Conservation (phyloP, 352 stramenopile genomes). For the Phytophthora pini region DNA sequence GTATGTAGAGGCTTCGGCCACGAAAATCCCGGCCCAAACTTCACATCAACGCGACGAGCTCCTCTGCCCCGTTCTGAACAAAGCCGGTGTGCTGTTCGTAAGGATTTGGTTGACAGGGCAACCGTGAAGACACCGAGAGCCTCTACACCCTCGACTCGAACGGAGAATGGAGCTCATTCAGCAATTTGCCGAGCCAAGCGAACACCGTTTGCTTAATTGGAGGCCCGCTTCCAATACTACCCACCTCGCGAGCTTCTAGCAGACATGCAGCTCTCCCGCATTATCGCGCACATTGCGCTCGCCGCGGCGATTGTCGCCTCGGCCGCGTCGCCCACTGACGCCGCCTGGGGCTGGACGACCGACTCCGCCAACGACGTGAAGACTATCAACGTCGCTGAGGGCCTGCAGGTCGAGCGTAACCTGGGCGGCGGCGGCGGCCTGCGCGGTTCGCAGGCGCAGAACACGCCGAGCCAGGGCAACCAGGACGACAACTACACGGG, state of each 20-base stretch:
- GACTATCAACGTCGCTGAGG: constrained; percentile 13
- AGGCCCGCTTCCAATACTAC: constrained; percentile 33
- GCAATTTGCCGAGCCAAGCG: constrained; percentile 36
- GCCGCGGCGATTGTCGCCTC: constrained; percentile 32
- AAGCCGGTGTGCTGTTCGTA: constrained; percentile 28
- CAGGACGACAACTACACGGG: constrained; percentile 10
- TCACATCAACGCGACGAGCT: constrained; percentile 17
- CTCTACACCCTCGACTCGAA: not conserved
- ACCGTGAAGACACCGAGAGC: not conserved
- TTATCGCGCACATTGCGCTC: constrained; percentile 39
- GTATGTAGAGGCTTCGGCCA: constrained; percentile 17
- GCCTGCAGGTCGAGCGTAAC: constrained; percentile 19
- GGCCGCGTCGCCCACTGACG: constrained; percentile 22
- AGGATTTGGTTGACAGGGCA: constrained; percentile 13
- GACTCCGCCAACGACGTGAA: constrained; percentile 18
- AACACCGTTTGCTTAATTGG: constrained; percentile 32
- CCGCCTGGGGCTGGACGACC: constrained; percentile 28
- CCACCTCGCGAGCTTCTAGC: constrained; percentile 1
- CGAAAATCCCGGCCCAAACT: constrained; percentile 13
- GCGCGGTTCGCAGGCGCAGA: constrained; percentile 16
- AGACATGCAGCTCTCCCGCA: constrained; percentile 41
- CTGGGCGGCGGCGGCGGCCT: constrained; percentile 33
- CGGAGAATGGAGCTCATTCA: constrained; percentile 31
- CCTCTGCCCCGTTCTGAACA: constrained; percentile 24
- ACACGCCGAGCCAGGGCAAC: constrained; percentile 16